phyloP scores from a whole-genome alignment of 1,284 basidiomycete species.

The Kwoniella shivajii region DNA sequence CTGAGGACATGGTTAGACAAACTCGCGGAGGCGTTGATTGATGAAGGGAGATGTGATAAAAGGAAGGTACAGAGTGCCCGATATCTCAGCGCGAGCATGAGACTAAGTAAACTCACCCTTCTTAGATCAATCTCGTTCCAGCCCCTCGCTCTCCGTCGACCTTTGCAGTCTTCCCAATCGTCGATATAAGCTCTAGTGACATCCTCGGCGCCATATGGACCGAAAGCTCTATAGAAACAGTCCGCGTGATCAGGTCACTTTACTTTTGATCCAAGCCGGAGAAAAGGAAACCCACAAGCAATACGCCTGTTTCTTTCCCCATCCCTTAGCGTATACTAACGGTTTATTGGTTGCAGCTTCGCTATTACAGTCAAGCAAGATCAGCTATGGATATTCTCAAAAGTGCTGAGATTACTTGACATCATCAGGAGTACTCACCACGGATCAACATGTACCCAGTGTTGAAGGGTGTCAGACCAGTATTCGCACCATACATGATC shows the following conservation, averaged over 20 bases:
- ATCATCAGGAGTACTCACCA: slow-evolving; percentile 47
- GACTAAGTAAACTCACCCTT: slow-evolving; percentile 33
- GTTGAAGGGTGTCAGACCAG: slow-evolving; percentile 38
- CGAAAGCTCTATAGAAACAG: slow-evolving; percentile 47
- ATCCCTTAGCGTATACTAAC: slow-evolving; percentile 56
- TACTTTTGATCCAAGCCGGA: background rate
- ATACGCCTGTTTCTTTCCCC: slow-evolving; percentile 58
- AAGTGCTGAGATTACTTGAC: no score
- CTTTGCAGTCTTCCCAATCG: slow-evolving; percentile 43
- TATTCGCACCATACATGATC: slow-evolving; percentile 60
- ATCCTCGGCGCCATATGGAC: slow-evolving; percentile 53
- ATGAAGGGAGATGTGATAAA: no score
- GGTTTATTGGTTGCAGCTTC: slow-evolving; percentile 55
- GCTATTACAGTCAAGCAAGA: slow-evolving; percentile 15
- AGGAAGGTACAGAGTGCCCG: no score
- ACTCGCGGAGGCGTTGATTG: no score
- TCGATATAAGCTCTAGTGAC: slow-evolving; percentile 55
- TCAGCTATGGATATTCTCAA: no score
- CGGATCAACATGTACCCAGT: slow-evolving; percentile 58
- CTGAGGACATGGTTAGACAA: no score
- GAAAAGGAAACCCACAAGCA: slow-evolving; percentile 47
- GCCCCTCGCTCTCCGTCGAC: slow-evolving; percentile 28
- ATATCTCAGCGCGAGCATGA: background rate
- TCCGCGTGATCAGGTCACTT: background rate
- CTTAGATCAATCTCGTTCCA: slow-evolving; percentile 43